A percentile compares a stretch with the other conserved stretches of the same genome.
Evolutionary conservation across 2,329 filamentous ascomycete species (phyloP).

Genomic region (Aspergillus sp.): DNA sequence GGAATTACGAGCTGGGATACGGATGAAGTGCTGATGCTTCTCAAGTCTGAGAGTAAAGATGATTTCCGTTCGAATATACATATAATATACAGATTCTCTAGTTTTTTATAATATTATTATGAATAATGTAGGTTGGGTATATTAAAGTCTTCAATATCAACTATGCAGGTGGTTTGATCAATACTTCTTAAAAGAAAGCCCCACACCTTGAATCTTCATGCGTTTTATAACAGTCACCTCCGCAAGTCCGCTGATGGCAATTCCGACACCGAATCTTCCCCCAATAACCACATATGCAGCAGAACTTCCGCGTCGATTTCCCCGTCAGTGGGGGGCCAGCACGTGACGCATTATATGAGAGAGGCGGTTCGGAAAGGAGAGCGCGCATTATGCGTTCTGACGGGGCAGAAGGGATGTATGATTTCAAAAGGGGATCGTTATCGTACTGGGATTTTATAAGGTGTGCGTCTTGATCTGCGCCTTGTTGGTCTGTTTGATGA

Average conservation of each 20-base stretch:
- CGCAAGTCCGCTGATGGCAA: constrained; percentile 48
- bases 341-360: constrained; percentile 48
- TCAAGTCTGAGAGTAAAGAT: background rate
- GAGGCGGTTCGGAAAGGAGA: constrained; percentile 46
- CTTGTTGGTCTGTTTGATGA: constrained; percentile 10
- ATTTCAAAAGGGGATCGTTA: constrained; percentile 43
- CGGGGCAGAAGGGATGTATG: constrained; percentile 43
- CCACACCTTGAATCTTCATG: constrained; percentile 50
- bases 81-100: background rate
- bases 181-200: constrained; percentile 31
- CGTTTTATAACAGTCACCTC: constrained; percentile 47
- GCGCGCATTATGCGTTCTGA: constrained; percentile 47
- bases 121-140: background rate
- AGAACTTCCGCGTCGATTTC: constrained; percentile 44
- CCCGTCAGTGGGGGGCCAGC: constrained; percentile 34
- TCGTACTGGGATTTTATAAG: constrained; percentile 40
- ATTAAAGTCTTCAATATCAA: background rate
- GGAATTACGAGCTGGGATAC: constrained; percentile 78
- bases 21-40: constrained; percentile 69
- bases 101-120: background rate
- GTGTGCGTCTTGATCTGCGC: constrained; percentile 17
- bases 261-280: constrained; percentile 49
- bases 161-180: too few relatives aligned
- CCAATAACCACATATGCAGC: constrained; percentile 53
- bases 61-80: background rate